Evolutionary conservation across 1,139 yeast species (phyloP).

Genomic region (Waltiozyma sp.): DNA sequence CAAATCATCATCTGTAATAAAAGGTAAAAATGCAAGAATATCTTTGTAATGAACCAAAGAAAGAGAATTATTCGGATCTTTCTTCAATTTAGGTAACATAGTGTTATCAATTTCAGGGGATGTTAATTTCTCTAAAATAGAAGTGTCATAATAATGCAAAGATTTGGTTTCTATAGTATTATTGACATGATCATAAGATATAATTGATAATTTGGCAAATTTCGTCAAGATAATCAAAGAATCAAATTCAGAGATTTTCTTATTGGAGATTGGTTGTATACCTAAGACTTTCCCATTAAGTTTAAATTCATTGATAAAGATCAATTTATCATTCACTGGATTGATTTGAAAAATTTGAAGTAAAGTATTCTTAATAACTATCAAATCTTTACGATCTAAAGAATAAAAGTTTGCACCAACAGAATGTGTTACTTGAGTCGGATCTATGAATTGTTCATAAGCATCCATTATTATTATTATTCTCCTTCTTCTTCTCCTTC

Average conservation of each 20-base stretch:
- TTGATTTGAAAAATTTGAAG: constrained; percentile 53
- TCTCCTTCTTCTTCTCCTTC: too few relatives aligned
- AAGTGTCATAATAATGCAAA: constrained; percentile 77
- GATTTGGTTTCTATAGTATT: constrained; percentile 59
- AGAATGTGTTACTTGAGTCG: constrained; percentile 61
- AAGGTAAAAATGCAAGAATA: constrained; percentile 64
- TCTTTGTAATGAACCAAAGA: constrained; percentile 62
- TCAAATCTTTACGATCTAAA: constrained; percentile 37
- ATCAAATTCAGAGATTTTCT: constrained; percentile 41
- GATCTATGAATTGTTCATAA: constrained; percentile 70
- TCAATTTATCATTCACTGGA: constrained; percentile 27
- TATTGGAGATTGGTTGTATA: constrained; percentile 40
- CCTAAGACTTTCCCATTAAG: constrained; percentile 63
- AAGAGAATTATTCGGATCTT: constrained; percentile 59
- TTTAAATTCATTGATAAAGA: constrained; percentile 53
- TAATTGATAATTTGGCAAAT: constrained; percentile 65
- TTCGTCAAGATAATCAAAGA: constrained; percentile 60
- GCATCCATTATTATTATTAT: constrained; percentile 70
- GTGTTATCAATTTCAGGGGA: constrained; percentile 34
- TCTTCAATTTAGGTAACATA: constrained; percentile 35
- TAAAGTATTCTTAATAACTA: constrained; percentile 62
- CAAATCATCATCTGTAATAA: constrained; percentile 26
- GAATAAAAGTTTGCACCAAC: constrained; percentile 53
- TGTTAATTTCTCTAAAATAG: constrained; percentile 29
- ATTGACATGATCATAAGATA: constrained; percentile 53